These are phyloP conservation scores for Oryza rufipogon DNA, from an alignment of 176 grass and related monocot genomes.

Conservation along the genomic window DNA sequence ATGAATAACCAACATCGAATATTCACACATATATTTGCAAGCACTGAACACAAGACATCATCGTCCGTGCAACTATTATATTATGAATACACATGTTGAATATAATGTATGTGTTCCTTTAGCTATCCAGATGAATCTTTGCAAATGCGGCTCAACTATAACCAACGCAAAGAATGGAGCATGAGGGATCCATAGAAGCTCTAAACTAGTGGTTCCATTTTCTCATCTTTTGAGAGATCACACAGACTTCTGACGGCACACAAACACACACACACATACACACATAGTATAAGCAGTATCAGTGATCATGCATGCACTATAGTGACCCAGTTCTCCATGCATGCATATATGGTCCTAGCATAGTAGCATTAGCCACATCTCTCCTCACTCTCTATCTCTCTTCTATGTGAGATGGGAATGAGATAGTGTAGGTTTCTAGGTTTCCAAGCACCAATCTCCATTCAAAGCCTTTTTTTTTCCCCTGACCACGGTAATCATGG, in stretches of 20 bases:
- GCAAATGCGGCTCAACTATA: neutral
- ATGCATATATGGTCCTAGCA: conserved; percentile 41
- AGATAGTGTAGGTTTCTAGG: conserved; percentile 51
- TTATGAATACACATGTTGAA: neutral
- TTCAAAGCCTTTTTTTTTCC: conserved; percentile 53
- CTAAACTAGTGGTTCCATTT: conserved; percentile 43
- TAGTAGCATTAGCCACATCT: neutral
- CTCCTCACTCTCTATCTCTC: neutral
- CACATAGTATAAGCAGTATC: neutral
- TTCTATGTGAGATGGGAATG: neutral
- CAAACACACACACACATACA: neutral
- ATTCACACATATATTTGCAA: neutral
- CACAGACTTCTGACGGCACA: conserved; percentile 11
- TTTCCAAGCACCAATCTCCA: conserved; percentile 67
- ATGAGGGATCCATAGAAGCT: conserved; percentile 25
- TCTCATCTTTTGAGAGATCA: conserved; percentile 60
- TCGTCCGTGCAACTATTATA: neutral
- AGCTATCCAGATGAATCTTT: conserved; percentile 5
- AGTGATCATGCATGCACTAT: conserved; percentile 17
- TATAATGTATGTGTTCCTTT: neutral
- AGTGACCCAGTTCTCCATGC: conserved; percentile 47
- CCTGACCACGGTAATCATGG: conserved; percentile 51
- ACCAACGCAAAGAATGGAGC: conserved; percentile 27
- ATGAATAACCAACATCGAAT: neutral
- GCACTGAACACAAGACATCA: conserved; percentile 27